Base-by-base conservation (phyloP, 306 rosid genomes). In the Cajanus cajan region DNA sequence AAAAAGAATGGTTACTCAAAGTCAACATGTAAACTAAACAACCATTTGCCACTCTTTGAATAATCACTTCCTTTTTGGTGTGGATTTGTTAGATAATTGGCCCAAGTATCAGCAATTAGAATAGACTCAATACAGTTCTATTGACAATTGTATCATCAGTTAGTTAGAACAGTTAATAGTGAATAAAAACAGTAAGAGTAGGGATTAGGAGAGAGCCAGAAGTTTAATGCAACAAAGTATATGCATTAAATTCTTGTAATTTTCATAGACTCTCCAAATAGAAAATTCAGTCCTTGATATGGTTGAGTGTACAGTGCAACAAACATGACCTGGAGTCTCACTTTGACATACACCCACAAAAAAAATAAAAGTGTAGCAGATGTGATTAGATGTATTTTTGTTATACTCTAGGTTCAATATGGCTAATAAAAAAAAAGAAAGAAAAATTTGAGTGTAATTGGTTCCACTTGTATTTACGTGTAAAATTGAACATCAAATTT, bases 1-100 rank as follows among this genome's bases (percentile, higher is more conserved):
- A 39, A 41, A 75, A 69, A 59, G 18, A 70, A 47, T 34, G 65
- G 70, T 22, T 22, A 43, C 50, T 70, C 64, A 57, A n/a, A 58
- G 44, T 71, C 82, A 34, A 70, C 31, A 9, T 31, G 31, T 47
- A 48, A 70, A n/a, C n/a, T n/a, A n/a, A n/a, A 47, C 61, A 44
- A 15, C 74, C 59, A 44, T 45, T 68, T 66, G 39, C 34, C 71
- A 40, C 52, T 39, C 31, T 54, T 54, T 54, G 61, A 54, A 8
- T 48, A n/a, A 19, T 1, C 55, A 48, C 47, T 68, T 45, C 58
- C 41, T 28, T 68, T 63, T 21, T 13, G n/a, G n/a, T 21, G 44
- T 7, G 24, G 25, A 19, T 28, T 61, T 31, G 41, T 61, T 13
- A 61, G 41, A 61, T 57, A 57, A 36, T 24, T 24, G 16, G 16